A percentile compares a stretch with the other conserved stretches of the same genome.
Conservation (phyloP, 371 early-diverging fungal species). For the Rhizopus sp. region DNA sequence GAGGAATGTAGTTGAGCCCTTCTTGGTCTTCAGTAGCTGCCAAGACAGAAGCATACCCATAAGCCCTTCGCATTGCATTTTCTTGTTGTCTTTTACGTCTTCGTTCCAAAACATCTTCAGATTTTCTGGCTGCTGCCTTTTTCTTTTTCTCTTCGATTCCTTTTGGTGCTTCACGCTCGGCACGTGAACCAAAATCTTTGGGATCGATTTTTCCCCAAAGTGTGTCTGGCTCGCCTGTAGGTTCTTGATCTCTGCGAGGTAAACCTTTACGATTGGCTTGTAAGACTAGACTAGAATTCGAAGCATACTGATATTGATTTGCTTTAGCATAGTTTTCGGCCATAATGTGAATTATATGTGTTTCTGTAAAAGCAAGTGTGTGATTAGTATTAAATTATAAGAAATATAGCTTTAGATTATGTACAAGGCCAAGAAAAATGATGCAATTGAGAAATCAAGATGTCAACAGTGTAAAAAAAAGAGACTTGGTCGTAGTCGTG, state of each 20-base stretch:
- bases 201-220: constrained; percentile 86
- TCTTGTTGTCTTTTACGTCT: constrained; percentile 63
- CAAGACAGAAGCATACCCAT: constrained; percentile 83
- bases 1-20: constrained; percentile 85
- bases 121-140: constrained; percentile 47
- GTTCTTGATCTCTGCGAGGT: constrained; percentile 90
- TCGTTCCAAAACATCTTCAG: constrained; percentile 54
- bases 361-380: not conserved
- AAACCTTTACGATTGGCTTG: constrained; percentile 83
- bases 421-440: not conserved
- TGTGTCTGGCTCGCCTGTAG: constrained; percentile 94
- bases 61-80: constrained; percentile 61
- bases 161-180: constrained; percentile 67
- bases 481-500: not conserved
- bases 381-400: not conserved
- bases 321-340: constrained; percentile 77
- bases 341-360: constrained; percentile 39
- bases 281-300: constrained; percentile 92
- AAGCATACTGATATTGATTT: constrained; percentile 88
- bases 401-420: no score
- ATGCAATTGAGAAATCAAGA: not conserved
- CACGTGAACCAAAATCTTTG: constrained; percentile 86
- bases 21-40: constrained; percentile 92
- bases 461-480: not conserved
- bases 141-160: constrained; percentile 71